Evolutionary conservation across 495 filamentous ascomycete species (phyloP), one percentile per base, ranked within the genome.

Genomic region (Aspergillus heteromorphus): DNA sequence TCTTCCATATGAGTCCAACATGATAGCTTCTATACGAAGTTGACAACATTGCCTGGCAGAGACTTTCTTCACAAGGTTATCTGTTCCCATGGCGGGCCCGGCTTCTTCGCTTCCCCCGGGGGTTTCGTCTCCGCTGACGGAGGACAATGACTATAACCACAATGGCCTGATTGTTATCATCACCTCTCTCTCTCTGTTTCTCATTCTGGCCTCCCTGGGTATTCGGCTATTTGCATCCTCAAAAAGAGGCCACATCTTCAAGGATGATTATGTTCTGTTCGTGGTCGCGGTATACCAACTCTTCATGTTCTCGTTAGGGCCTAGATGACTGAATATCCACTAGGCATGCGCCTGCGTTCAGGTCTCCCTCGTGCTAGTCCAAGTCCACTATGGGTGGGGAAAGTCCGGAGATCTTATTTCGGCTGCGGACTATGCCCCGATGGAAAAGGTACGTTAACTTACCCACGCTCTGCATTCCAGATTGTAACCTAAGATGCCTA

Each of bases 111-210:
- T 58, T 9, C 59, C 61, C 1, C 49, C 57, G 2, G 60, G 55
- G 1, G 45, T 67, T 2, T 60, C 40, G 8, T 51, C 65, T 11
- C 67, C 65, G 23, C 55, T 67, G 11, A 64, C 61, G 9, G 45
- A 51, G 8, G 57, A 70, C 23, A 70, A 63, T 41, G 56, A 58
- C 1, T 17, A 65, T 34, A 56, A 70, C 27, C 67, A 67, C 31
- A 67, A 59, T 19, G 67, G 62, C 9, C 41, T 67, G 36, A 43
- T 70, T n/a, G 65, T 65, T 10, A 55, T 70, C 0, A 51, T 65
- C 17, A 63, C 67, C 1, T 60, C 61, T 0, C 51, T 67, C 0
- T 27, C 43, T 8, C 41, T 70, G 16, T 62, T 67, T 25, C 20
- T 70, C 20, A 48, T 56, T 5, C 19, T 69, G 11, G 40, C 54